phyloP scores from a whole-genome alignment of 371 early-diverging fungal species.

The Chytridiales sp. region DNA sequence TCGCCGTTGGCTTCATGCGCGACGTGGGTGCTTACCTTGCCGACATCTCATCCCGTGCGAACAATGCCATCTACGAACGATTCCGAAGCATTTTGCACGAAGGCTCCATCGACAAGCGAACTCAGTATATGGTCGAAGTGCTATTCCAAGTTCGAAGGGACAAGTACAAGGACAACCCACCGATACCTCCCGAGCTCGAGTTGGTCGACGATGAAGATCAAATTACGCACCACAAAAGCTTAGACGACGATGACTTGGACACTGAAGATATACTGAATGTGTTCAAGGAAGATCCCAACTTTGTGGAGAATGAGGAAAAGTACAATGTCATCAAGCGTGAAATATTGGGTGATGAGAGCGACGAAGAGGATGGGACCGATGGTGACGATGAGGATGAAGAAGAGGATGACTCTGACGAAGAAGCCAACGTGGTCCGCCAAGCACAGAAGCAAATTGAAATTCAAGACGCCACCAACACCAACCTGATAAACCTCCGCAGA shows the following conservation, averaged over 20 bases:
- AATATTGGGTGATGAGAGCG: constrained; percentile 82
- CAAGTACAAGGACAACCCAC: constrained; percentile 73
- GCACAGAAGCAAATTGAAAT: constrained; percentile 67
- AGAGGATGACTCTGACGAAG: constrained; percentile 53
- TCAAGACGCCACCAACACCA: constrained; percentile 87
- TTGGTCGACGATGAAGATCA: constrained; percentile 95
- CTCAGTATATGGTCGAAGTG: constrained; percentile 97
- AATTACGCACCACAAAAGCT: constrained; percentile 82
- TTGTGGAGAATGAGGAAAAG: constrained; percentile 76
- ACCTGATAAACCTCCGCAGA: constrained; percentile 84
- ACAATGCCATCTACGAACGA: constrained; percentile 89
- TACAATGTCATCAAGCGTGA: constrained; percentile 80
- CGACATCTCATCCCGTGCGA: constrained; percentile 75
- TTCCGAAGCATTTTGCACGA: constrained; percentile 92
- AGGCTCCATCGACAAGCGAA: constrained; percentile 88
- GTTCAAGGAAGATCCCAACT: constrained; percentile 83
- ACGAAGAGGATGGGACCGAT: constrained; percentile 61
- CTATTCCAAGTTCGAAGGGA: constrained; percentile 93
- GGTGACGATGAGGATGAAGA: constrained; percentile 49
- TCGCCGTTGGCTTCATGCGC: constrained; percentile 94
- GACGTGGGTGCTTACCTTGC: constrained; percentile 86
- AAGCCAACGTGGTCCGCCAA: constrained; percentile 13
- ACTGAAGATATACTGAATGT: constrained; percentile 79
- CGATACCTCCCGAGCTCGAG: constrained; percentile 73
- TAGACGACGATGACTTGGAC: constrained; percentile 87